These are phyloP conservation scores for Metschnikowia lunata DNA, from an alignment of 805 yeast species.

Conservation along the genomic window DNA sequence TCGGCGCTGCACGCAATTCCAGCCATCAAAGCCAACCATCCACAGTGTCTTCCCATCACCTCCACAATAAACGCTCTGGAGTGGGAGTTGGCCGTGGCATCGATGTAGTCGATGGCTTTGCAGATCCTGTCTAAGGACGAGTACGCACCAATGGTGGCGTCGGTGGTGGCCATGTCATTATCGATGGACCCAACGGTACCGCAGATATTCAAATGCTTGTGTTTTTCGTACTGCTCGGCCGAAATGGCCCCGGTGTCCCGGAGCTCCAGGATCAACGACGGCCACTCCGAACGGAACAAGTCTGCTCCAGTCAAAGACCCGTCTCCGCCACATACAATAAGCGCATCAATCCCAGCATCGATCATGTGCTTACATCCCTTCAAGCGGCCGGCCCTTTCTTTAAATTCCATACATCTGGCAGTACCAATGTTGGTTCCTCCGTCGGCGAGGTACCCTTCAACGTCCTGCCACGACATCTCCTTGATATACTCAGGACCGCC, in stretches of 20 bases:
- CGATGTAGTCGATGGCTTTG: slow-evolving; percentile 73
- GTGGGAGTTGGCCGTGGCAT: slow-evolving; percentile 80
- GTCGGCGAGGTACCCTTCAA: slow-evolving; percentile 60
- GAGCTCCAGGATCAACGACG: slow-evolving; percentile 59
- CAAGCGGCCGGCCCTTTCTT: slow-evolving; percentile 62
- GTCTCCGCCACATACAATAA: slow-evolving; percentile 80
- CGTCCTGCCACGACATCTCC: slow-evolving; percentile 69
- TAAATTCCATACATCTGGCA: slow-evolving; percentile 66
- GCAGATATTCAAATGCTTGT: slow-evolving; percentile 59
- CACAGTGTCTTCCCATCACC: slow-evolving; percentile 89
- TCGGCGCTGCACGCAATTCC: slow-evolving; percentile 81
- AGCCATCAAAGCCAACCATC: slow-evolving; percentile 81
- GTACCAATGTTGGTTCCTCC: slow-evolving; percentile 83
- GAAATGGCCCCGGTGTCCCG: slow-evolving; percentile 43
- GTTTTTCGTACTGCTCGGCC: slow-evolving; percentile 40
- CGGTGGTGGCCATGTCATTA: slow-evolving; percentile 81
- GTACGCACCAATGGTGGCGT: slow-evolving; percentile 77
- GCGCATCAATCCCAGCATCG: slow-evolving; percentile 68
- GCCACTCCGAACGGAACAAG: slow-evolving; percentile 73
- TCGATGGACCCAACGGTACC: slow-evolving; percentile 83
- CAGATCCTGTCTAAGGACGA: slow-evolving; percentile 74
- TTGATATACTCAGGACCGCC: slow-evolving; percentile 55
- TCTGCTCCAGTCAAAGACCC: slow-evolving; percentile 84
- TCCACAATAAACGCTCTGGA: slow-evolving; percentile 80
- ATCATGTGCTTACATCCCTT: slow-evolving; percentile 62